These are phyloP conservation scores for Uncinocarpus reesii DNA, from an alignment of 2,329 filamentous ascomycete species.

Conservation along the genomic window DNA sequence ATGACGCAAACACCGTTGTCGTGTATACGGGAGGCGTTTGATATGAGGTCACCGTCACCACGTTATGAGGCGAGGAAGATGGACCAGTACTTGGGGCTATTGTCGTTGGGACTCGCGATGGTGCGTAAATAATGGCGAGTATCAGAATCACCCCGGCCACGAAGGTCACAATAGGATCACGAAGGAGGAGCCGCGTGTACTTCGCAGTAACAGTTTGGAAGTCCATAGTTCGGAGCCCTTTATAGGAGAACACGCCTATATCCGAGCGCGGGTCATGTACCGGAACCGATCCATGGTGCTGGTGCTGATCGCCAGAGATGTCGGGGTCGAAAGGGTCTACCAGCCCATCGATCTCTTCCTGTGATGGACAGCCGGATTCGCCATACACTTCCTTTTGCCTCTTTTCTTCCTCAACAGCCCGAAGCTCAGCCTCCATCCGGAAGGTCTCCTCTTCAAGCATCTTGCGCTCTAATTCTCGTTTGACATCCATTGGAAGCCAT, in stretches of 20 bases:
- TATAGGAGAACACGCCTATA: not conserved
- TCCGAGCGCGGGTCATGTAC: not conserved
- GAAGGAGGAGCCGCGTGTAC: not conserved
- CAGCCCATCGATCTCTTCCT: slow-evolving; percentile 17
- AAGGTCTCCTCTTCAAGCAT: slow-evolving; percentile 34
- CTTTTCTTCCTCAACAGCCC: slow-evolving; percentile 16
- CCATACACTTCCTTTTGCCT: slow-evolving; percentile 18
- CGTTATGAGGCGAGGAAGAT: slow-evolving; percentile 2
- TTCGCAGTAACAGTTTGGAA: not conserved
- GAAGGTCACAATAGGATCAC: slow-evolving; percentile 5
- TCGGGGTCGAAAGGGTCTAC: not conserved
- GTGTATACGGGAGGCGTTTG: slow-evolving; percentile 2
- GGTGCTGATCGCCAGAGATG: not conserved
- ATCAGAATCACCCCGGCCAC: not conserved
- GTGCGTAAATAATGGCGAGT: slow-evolving; percentile 2
- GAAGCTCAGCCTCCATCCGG: slow-evolving; percentile 18
- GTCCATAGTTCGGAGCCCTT: not conserved
- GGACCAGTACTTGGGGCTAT: not conserved
- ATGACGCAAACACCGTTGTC: slow-evolving; percentile 4
- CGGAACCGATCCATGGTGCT: not conserved
- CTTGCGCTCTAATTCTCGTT: slow-evolving; percentile 40
- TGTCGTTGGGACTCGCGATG: not conserved
- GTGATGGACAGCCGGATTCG: slow-evolving; percentile 10
- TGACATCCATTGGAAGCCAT: slow-evolving; percentile 46
- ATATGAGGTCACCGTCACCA: slow-evolving; percentile 2